Percentiles rank a stretch among this genome's conserved stretches.
Conservation (phyloP, 2,329 filamentous ascomycete genomes). For the Thelonectria discophora region DNA sequence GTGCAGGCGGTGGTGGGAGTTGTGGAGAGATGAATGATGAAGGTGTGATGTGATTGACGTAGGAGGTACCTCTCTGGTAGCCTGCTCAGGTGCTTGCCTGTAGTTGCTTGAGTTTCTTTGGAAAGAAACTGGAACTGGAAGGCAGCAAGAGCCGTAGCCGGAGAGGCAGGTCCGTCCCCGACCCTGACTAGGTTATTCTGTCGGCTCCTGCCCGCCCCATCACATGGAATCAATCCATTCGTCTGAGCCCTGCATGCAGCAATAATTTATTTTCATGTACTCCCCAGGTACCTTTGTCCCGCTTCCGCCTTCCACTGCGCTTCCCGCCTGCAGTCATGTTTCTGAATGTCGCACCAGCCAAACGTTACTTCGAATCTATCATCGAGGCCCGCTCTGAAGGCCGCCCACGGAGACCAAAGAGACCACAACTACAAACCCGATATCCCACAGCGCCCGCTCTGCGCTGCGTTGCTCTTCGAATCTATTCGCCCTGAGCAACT, state of each 20-base stretch:
- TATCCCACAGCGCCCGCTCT: no score
- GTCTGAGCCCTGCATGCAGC: not conserved
- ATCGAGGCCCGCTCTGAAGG: not conserved
- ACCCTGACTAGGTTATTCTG: constrained; percentile 7
- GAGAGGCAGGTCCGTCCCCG: not conserved
- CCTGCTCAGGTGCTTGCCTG: not conserved
- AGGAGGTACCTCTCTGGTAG: no score
- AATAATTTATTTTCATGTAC: not conserved
- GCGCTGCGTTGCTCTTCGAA: not conserved
- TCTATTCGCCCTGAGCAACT: not conserved
- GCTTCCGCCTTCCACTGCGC: no score
- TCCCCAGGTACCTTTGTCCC: no score
- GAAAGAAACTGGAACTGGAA: not conserved
- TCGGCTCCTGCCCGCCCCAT: not conserved
- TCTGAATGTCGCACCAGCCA: no score
- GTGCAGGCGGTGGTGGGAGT: constrained; percentile 10
- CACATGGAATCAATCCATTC: not conserved
- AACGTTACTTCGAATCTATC: not conserved
- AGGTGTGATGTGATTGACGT: constrained; percentile 4
- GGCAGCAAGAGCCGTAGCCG: constrained; percentile 3
- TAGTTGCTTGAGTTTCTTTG: not conserved
- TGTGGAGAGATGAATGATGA: constrained; percentile 15
- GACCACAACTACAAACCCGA: no score
- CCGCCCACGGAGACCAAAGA: not conserved
- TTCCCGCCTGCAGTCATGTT: no score